Evolutionary conservation across 2,329 filamentous ascomycete genomes (phyloP), one percentile per base, ranked within the genome.

Genomic region (Penicillium sp.): DNA sequence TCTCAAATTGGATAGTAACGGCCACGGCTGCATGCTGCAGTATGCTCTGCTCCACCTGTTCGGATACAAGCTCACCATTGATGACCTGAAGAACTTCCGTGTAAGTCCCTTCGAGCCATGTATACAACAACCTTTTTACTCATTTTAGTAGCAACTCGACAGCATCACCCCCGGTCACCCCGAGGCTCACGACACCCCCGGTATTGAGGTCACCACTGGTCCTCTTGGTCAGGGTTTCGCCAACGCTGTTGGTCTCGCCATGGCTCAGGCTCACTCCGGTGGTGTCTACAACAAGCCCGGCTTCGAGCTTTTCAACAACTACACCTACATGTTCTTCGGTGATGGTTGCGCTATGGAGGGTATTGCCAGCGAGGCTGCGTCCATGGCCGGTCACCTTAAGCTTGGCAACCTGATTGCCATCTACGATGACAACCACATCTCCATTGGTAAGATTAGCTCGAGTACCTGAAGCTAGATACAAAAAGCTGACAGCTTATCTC

Each of bases 301-400:
- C 65, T 97, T 89, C 79, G 87, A 92, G 67, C 81, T 99, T 57
- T 81, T 96, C 79, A 89, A 96, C 86, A 97, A 97, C 88, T 87
- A 97, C 86, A 99, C 94, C 76, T 99, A 93, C 82, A 82, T 79
- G 79, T 96, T 97, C 86, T 90, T 99, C 75, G 94, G 94, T 76
- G 94, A 99, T 83, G 94, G 94, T 68, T 99, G 94, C 81, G 86
- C 96, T 80, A 96, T 96, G 93, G 94, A 99, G 84, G 94, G 94
- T 84, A 85, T 99, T 82, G 91, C 94, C 67, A 86, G 86, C 74
- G 94, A 99, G 83, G 93, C 94, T 72, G 91, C 85, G 69, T 96
- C 92, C 61, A 85, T 92, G 68, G 94, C 94, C 68, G 94, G 94
- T 74, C 94, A 99, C 83, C 85, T 97, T 78, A 90, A 97, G 85